Base-by-base conservation (phyloP, 129 eudicot species). In the Ambrosia artemisiifolia region DNA sequence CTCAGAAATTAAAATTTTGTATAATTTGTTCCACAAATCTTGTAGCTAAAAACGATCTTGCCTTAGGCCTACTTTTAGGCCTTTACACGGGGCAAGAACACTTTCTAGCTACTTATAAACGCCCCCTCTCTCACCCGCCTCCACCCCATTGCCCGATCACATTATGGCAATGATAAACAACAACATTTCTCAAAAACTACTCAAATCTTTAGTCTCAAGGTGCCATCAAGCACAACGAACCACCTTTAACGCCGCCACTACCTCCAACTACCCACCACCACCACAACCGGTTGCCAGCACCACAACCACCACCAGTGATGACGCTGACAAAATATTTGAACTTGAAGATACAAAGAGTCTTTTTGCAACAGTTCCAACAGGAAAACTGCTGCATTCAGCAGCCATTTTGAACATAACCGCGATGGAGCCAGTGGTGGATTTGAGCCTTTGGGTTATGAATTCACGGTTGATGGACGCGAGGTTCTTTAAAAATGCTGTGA, bases 371-470 rank as follows among this genome's bases (percentile, higher is more conserved):
- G 75, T 85, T 13, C 38, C 98, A 1, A 87, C 83, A 0, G 8
- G 72, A 6, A 81, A 85, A 67, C 80, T 92, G 49, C 11, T 89
- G 14, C 76, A 61, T 65, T 85, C 98, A 6, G 51, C 82, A 42
- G 11, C 65, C n/a, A 89, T 65, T 2, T 81, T 92, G 12, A 74
- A 68, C 28, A 65, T 80, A 78, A 75, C 85, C 10, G 81, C 95
- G 3, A 4, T 79, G 24, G 89, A 72, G 59, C 83, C 85, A 0
- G 50, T 89, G 81, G 98, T 85, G 61, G 92, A 89, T 73, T 6
- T 92, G 14, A 95, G 95, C 16, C 60, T 70, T 38, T 81, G 85
- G 91, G 82, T 92, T 4, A 83, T 87, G 96, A 78, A 73, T 24
- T 92, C 97, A 2, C 74, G 65, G 77, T 65, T 85, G 68, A 81